A percentile compares a stretch with the other conserved stretches of the same genome.
Evolutionary conservation across 2,329 filamentous ascomycete species (phyloP).

Genomic region (Fusarium begoniae): DNA sequence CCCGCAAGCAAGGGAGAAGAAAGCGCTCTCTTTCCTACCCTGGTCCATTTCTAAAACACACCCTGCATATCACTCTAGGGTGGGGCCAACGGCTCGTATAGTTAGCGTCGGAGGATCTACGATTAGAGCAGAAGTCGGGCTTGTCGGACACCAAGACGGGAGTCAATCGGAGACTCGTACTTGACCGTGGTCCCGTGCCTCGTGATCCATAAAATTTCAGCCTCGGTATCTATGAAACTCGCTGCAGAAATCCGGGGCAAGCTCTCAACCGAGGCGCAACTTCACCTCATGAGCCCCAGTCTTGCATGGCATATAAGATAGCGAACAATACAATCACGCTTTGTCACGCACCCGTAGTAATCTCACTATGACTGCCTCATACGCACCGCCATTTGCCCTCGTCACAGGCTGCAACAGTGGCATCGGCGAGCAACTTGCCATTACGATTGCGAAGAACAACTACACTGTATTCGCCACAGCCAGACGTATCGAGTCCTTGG

Average conservation of each 20-base stretch:
- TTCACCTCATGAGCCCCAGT: neutral
- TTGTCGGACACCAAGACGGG: neutral
- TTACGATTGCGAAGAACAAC: neutral
- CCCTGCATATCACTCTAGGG: neutral
- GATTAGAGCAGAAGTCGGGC: neutral
- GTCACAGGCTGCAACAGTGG: neutral
- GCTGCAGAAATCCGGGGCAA: rapidly evolving
- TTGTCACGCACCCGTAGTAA: rapidly evolving
- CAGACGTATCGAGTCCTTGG: neutral
- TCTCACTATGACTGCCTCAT: rapidly evolving
- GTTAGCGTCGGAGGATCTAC: neutral
- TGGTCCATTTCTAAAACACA: neutral
- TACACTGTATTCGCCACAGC: neutral
- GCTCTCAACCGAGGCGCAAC: rapidly evolving
- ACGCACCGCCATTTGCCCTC: neutral
- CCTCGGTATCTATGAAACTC: neutral
- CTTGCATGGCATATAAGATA: neutral
- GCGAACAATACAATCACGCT: rapidly evolving
- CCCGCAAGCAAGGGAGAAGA: neutral
- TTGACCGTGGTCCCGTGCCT: neutral
- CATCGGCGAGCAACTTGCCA: neutral
- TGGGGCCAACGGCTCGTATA: neutral
- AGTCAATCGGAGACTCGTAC: neutral
- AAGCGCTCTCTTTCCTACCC: neutral
- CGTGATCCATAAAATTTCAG: no score